Evolutionary conservation across 352 stramenopile genomes (phyloP).

Genomic region (Phytopythium litorale): DNA sequence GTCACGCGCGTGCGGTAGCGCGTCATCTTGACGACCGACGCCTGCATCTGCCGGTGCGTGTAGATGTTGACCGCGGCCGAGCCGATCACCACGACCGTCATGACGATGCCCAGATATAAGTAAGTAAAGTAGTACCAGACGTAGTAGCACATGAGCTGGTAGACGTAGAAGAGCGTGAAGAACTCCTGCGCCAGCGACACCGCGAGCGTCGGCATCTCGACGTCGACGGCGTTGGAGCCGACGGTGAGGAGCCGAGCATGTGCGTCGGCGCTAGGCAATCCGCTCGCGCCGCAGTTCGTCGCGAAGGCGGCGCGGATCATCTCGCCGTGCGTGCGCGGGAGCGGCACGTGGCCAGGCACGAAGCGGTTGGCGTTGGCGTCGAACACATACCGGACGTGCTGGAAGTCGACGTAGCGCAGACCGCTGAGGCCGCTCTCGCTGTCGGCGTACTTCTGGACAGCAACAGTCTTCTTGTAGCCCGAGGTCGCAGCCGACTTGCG

Average conservation of each 20-base stretch:
- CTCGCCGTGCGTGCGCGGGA: constrained; percentile 16
- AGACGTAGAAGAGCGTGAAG: constrained; percentile 30
- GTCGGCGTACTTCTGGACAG: constrained; percentile 12
- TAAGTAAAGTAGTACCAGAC: constrained; percentile 43
- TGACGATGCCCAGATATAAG: constrained; percentile 32
- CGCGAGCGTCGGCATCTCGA: constrained; percentile 23
- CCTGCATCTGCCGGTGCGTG: constrained; percentile 26
- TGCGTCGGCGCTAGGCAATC: constrained; percentile 9
- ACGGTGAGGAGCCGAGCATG: constrained; percentile 11
- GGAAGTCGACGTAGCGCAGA: constrained; percentile 24
- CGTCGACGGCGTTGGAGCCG: constrained; percentile 21
- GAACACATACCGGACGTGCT: constrained; percentile 31
- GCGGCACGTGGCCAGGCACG: constrained; percentile 18
- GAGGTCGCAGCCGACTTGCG: neutral
- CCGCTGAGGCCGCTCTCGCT: constrained; percentile 3
- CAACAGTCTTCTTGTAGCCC: constrained; percentile 12
- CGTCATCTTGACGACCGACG: constrained; percentile 31
- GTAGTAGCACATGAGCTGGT: constrained; percentile 38
- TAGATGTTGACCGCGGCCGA: constrained; percentile 28
- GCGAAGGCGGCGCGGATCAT: constrained; percentile 11
- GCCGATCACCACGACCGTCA: constrained; percentile 23
- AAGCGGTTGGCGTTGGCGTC: constrained; percentile 18
- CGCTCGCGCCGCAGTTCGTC: neutral
- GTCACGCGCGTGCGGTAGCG: constrained; percentile 42
- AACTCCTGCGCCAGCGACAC: constrained; percentile 23